phyloP scores from a whole-genome alignment of 2,329 filamentous ascomycete species.

The Harringtonia aguacate region DNA sequence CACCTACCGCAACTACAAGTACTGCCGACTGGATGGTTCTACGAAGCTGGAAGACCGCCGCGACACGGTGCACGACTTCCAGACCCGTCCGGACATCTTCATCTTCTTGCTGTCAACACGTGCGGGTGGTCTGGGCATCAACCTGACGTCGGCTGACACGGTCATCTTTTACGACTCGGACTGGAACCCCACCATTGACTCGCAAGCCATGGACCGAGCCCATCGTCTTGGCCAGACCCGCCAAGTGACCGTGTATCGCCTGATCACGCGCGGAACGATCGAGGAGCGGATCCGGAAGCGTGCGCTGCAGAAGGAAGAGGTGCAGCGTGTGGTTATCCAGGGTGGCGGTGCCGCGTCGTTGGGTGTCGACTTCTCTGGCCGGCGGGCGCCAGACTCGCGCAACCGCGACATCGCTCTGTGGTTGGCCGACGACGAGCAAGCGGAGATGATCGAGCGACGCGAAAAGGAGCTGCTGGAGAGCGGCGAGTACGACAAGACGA shows the following conservation, averaged over 20 bases:
- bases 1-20: constrained; percentile 98
- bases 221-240: constrained; percentile 93
- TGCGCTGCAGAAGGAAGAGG: constrained; percentile 95
- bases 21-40: constrained; percentile 89
- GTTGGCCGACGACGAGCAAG: constrained; percentile 95
- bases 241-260: constrained; percentile 93
- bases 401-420: constrained; percentile 99
- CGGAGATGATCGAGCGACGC: constrained; percentile 83
- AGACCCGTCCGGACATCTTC: constrained; percentile 88
- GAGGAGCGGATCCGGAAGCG: constrained; percentile 97
- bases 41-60: constrained; percentile 95
- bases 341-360: constrained; percentile 48
- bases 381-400: constrained; percentile 75
- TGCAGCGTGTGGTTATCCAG: constrained; percentile 92
- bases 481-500: constrained; percentile 52
- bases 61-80: constrained; percentile 95
- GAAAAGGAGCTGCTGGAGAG: constrained; percentile 77
- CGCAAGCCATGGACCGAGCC: constrained; percentile 96
- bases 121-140: constrained; percentile 96
- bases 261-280: constrained; percentile 94
- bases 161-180: constrained; percentile 99
- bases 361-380: constrained; percentile 89
- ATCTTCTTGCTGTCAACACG: constrained; percentile 94
- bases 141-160: constrained; percentile 89
- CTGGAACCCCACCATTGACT: constrained; percentile 98